A percentile compares a stretch with the other conserved stretches of the same genome.
Conservation (phyloP, 2,329 filamentous ascomycete genomes). For the Epichloe gansuensis region DNA sequence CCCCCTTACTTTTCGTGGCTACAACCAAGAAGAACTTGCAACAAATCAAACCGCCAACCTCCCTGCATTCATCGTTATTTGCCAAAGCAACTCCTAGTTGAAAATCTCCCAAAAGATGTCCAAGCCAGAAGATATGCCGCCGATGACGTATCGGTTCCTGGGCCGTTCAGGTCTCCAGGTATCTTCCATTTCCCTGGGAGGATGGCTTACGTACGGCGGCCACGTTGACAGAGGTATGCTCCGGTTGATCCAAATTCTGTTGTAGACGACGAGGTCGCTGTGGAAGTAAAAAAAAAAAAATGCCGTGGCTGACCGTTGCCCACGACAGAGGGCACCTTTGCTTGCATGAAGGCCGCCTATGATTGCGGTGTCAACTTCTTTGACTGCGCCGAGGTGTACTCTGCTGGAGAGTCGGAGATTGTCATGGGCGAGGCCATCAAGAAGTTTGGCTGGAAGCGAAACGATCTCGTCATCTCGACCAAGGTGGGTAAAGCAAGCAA, state of each 20-base stretch:
- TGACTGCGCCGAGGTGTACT: constrained; percentile 46
- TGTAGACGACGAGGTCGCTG: not conserved
- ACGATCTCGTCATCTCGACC: constrained; percentile 49
- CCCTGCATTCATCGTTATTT: not conserved
- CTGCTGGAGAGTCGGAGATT: constrained; percentile 48
- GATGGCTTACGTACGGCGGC: constrained; percentile 65
- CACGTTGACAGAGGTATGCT: constrained; percentile 52
- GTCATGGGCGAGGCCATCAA: constrained; percentile 50
- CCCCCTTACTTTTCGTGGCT: too few relatives aligned
- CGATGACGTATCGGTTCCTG: constrained; percentile 61
- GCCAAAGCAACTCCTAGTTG: not conserved
- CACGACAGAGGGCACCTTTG: constrained; percentile 31
- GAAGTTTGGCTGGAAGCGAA: constrained; percentile 48
- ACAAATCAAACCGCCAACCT: not conserved
- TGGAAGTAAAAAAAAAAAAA: not conserved
- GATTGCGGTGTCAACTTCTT: constrained; percentile 52
- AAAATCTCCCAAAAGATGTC: constrained; percentile 18
- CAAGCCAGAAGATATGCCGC: constrained; percentile 30
- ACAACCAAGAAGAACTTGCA: too few relatives aligned
- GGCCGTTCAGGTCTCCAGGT: constrained; percentile 63
- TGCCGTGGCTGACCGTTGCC: not conserved
- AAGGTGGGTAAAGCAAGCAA: constrained; percentile 28
- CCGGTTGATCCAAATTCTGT: not conserved
- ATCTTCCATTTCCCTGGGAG: constrained; percentile 58
- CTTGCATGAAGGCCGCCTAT: constrained; percentile 50